Evolutionary conservation across 78 protist genomes (phyloP).

Genomic region (Planoprotostelium fungivorum): DNA sequence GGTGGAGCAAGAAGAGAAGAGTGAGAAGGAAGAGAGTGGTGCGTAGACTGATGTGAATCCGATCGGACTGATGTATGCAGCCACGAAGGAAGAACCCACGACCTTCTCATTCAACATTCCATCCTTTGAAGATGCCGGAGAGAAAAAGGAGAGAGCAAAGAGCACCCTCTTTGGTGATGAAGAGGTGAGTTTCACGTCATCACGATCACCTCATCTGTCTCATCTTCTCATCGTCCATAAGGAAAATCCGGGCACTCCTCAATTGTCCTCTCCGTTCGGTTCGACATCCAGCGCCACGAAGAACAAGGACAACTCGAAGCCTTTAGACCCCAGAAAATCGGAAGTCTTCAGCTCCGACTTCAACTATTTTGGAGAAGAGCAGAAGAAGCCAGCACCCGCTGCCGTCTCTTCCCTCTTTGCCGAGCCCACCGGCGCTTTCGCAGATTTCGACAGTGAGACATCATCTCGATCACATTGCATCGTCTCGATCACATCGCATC

Average conservation of each 20-base stretch:
- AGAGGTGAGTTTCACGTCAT: neutral
- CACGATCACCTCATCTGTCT: neutral
- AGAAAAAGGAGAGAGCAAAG: neutral
- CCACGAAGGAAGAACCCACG: too few species aligned
- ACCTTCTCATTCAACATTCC: neutral
- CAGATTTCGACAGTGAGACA: neutral
- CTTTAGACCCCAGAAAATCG: neutral
- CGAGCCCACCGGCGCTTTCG: neutral
- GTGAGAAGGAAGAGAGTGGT: neutral
- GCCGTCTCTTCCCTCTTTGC: neutral
- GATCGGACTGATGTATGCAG: neutral
- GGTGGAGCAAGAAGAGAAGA: neutral
- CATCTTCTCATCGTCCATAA: too few species aligned
- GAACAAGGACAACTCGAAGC: neutral
- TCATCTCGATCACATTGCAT: neutral
- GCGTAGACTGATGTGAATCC: neutral
- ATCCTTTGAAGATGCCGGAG: neutral
- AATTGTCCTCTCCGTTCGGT: neutral
- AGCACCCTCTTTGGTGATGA: neutral
- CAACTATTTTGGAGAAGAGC: neutral
- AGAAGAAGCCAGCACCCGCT: neutral
- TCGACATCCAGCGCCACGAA: neutral
- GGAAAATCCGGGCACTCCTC: neutral
- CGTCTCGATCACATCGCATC: neutral
- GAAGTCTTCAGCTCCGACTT: neutral